These are phyloP conservation scores for Lepiota venenata DNA, from an alignment of 768 basidiomycete genomes.

Conservation along the genomic window DNA sequence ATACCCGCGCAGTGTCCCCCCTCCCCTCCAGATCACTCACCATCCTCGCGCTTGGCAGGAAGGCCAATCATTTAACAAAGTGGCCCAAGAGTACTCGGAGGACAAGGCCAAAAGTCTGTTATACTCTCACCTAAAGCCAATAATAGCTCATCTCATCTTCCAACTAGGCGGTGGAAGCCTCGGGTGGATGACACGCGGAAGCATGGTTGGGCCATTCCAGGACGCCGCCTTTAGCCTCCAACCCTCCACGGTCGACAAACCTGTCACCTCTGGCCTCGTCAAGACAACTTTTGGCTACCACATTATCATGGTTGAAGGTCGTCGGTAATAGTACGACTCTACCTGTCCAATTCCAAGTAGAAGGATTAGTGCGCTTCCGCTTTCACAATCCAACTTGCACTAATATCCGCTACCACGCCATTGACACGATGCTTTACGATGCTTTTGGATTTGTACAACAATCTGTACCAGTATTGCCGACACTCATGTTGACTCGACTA, in stretches of 20 bases:
- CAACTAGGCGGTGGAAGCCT: slow-evolving; percentile 74
- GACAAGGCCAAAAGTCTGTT: slow-evolving; percentile 81
- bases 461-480: no score
- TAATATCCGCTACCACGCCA: background rate
- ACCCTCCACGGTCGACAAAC: slow-evolving; percentile 81
- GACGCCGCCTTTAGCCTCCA: slow-evolving; percentile 82
- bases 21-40: background rate
- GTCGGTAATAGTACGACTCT: slow-evolving; percentile 30
- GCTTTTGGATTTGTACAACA: no score
- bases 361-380: no score
- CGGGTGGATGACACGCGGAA: slow-evolving; percentile 84
- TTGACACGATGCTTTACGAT: background rate
- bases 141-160: background rate
- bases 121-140: background rate
- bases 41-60: slow-evolving; percentile 33
- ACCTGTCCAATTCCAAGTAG: no score
- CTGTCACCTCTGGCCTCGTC: slow-evolving; percentile 64
- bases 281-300: slow-evolving; percentile 87
- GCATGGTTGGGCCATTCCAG: slow-evolving; percentile 88
- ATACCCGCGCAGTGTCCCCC: background rate
- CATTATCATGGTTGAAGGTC: slow-evolving; percentile 89
- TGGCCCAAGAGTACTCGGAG: slow-evolving; percentile 87
- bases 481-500: no score
- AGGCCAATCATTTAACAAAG: slow-evolving; percentile 83
- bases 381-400: no score